Evolutionary conservation across 2,329 filamentous ascomycete species (phyloP).

Genomic region (Torrubiellomyces zombiae): DNA sequence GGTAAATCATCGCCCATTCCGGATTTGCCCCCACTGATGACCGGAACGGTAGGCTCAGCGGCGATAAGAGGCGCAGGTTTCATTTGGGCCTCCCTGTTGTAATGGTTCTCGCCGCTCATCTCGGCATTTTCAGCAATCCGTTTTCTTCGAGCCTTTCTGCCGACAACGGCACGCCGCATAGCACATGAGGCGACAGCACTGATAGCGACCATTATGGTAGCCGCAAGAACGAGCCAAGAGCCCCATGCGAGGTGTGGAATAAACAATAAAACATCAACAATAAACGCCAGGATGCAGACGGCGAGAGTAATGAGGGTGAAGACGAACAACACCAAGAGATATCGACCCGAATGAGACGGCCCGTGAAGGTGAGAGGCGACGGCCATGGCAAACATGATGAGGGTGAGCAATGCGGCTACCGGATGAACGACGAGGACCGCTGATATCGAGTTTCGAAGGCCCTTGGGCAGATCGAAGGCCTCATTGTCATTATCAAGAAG

Average conservation of each 20-base stretch:
- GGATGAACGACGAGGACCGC: slow-evolving; percentile 86
- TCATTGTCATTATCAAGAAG: slow-evolving; percentile 13
- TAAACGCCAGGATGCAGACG: slow-evolving; percentile 68
- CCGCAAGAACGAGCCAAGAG: slow-evolving; percentile 79
- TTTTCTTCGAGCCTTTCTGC: slow-evolving; percentile 82
- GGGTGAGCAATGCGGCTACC: slow-evolving; percentile 68
- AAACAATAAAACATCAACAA: slow-evolving; percentile 88
- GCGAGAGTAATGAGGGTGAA: slow-evolving; percentile 74
- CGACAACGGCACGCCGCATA: slow-evolving; percentile 83
- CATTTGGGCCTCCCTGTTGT: slow-evolving; percentile 48
- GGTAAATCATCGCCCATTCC: slow-evolving; percentile 30
- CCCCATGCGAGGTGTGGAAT: slow-evolving; percentile 90
- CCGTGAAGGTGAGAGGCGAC: slow-evolving; percentile 70
- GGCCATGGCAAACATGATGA: slow-evolving; percentile 71
- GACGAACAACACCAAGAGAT: slow-evolving; percentile 71
- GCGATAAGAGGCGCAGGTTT: slow-evolving; percentile 25
- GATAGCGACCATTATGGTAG: slow-evolving; percentile 69
- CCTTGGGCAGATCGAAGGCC: slow-evolving; percentile 38
- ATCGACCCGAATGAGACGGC: slow-evolving; percentile 78
- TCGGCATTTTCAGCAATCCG: slow-evolving; percentile 87
- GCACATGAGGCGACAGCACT: slow-evolving; percentile 79
- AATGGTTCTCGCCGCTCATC: slow-evolving; percentile 92
- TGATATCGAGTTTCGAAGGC: slow-evolving; percentile 50
- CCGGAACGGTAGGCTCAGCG: slow-evolving; percentile 41
- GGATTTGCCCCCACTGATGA: slow-evolving; percentile 37